phyloP scores from a whole-genome alignment of 2,329 filamentous ascomycete species.

The Exophiala lecanii-corni region DNA sequence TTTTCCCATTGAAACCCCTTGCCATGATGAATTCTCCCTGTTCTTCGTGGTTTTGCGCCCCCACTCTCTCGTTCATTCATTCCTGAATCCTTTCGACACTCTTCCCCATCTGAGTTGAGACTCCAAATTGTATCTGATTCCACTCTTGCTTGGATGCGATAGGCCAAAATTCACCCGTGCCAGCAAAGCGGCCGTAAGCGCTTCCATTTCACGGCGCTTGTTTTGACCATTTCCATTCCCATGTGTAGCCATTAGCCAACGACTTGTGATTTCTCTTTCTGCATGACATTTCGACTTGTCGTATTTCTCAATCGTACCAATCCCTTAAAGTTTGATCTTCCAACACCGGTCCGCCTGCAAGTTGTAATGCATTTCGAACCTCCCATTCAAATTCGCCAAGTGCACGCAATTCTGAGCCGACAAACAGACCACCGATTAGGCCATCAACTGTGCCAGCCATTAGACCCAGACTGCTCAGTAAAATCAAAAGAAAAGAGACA shows the following conservation, averaged over 20 bases:
- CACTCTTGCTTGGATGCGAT: background rate
- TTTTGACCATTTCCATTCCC: conserved; percentile 1
- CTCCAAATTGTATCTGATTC: background rate
- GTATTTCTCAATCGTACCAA: conserved; percentile 24
- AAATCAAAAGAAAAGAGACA: conserved; percentile 72
- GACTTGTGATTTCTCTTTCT: background rate
- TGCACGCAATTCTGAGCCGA: conserved; percentile 74
- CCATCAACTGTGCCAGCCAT: conserved; percentile 76
- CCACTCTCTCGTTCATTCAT: too few species aligned
- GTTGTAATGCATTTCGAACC: conserved; percentile 50
- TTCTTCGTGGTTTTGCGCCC: too few species aligned
- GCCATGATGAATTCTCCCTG: background rate
- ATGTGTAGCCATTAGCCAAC: background rate
- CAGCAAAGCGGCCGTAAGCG: conserved; percentile 3
- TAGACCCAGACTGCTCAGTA: conserved; percentile 74
- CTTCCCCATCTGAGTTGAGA: background rate
- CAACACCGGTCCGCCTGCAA: conserved; percentile 21
- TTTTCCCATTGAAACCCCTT: background rate
- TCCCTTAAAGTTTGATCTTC: conserved; percentile 23
- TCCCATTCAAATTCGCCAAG: conserved; percentile 94
- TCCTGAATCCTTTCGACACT: too few species aligned
- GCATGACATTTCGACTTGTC: background rate
- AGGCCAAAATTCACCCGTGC: background rate
- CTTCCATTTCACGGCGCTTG: conserved; percentile 8
- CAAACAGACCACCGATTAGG: conserved; percentile 79